Percentiles rank a stretch among this genome's conserved stretches.
Evolutionary conservation across 2,329 filamentous ascomycete species (phyloP).

Genomic region (Penicillium digitatum): DNA sequence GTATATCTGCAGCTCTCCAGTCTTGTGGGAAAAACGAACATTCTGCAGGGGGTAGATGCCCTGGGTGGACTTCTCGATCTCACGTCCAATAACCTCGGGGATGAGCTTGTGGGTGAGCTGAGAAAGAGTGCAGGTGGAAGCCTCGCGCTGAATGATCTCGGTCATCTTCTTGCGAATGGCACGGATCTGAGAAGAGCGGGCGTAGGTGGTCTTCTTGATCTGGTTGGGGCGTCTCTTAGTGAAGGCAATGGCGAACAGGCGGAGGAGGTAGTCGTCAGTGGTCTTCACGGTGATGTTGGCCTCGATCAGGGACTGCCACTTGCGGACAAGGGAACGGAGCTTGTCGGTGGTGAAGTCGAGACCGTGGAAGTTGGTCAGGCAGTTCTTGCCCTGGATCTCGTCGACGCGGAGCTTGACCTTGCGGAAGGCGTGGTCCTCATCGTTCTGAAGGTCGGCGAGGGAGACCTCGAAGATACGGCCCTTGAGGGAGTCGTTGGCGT

Average conservation of each 20-base stretch:
- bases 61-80: constrained; percentile 99
- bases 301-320: constrained; percentile 99
- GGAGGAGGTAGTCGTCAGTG: constrained; percentile 98
- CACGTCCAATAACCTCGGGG: constrained; percentile 97
- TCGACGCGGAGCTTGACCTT: constrained; percentile 99
- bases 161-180: constrained; percentile 99
- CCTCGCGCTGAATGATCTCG: constrained; percentile 97
- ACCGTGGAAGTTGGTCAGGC: constrained; percentile 99
- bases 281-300: constrained; percentile 99
- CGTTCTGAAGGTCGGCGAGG: constrained; percentile 97
- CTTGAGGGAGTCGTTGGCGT: constrained; percentile 98
- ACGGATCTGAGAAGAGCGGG: constrained; percentile 92
- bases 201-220: constrained; percentile 99
- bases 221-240: constrained; percentile 99
- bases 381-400: constrained; percentile 99
- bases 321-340: constrained; percentile 96
- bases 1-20: not conserved
- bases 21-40: constrained; percentile 53
- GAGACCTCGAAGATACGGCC: constrained; percentile 98
- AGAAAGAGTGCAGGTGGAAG: constrained; percentile 85
- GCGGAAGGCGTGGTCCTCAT: constrained; percentile 99
- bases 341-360: constrained; percentile 99
- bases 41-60: constrained; percentile 99
- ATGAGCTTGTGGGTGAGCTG: constrained; percentile 99
- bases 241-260: constrained; percentile 98